Evolutionary conservation across 306 rosid genomes (phyloP).

Genomic region (Biancaea sappan): DNA sequence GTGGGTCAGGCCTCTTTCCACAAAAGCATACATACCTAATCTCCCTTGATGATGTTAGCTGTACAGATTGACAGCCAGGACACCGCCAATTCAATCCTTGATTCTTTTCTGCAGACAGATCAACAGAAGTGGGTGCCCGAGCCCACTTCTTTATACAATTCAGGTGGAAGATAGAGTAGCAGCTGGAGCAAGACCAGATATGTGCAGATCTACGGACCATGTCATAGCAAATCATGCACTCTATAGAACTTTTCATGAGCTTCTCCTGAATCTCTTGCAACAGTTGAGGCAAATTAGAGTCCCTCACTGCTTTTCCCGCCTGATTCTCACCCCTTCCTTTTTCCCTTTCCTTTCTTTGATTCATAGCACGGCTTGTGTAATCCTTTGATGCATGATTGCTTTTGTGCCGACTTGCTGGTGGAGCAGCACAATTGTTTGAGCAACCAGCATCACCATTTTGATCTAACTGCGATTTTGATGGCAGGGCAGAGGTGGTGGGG

Average conservation of each 20-base stretch:
- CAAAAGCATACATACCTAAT: constrained; percentile 85
- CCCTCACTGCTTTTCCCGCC: constrained; percentile 39
- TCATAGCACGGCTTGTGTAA: constrained; percentile 31
- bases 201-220: constrained; percentile 85
- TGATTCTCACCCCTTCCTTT: constrained; percentile 48
- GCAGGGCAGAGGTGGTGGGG: neutral
- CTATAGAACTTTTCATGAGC: constrained; percentile 67
- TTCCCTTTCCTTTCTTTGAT: constrained; percentile 47
- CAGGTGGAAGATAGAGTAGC: constrained; percentile 85
- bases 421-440: constrained; percentile 30
- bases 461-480: constrained; percentile 9
- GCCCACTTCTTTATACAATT: constrained; percentile 94
- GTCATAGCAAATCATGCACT: constrained; percentile 95
- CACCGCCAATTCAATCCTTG: constrained; percentile 96
- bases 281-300: constrained; percentile 74
- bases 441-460: constrained; percentile 14
- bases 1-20: constrained; percentile 89
- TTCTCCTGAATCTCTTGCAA: constrained; percentile 93
- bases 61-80: constrained; percentile 94
- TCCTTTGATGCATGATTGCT: constrained; percentile 43
- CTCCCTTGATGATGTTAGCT: constrained; percentile 73
- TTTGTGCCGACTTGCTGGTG: constrained; percentile 21
- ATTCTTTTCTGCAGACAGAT: constrained; percentile 69
- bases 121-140: constrained; percentile 79
- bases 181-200: constrained; percentile 87